Evolutionary conservation across 2,329 filamentous ascomycete species (phyloP), one percentile per base, ranked within the genome.

Genomic region (Penicillium sp.): DNA sequence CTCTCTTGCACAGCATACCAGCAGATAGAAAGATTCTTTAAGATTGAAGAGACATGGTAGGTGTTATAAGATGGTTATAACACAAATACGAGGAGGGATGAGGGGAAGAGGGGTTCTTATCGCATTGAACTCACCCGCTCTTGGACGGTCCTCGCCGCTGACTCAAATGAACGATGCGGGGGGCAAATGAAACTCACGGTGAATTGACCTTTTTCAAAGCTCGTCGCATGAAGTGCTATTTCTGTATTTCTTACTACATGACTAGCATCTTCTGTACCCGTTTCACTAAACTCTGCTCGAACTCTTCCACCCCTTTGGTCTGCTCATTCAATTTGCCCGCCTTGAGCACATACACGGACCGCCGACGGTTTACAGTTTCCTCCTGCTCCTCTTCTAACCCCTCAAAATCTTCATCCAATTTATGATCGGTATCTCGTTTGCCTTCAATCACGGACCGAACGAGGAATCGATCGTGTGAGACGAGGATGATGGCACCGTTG

Each of bases 381-480:
- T 74, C 74, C n/a, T 78, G 77, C 39, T 78, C 77, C 42, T 61
- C 52, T 2, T 78, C 78, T 0, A 74, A 72, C 0, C 73, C 76
- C 15, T 78, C 74, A 15, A 76, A 79, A 2, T 76, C 75, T 1
- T 75, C 76, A 13, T 75, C 72, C 5, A 72, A 46, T 21, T 61
- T 62, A 28, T 67, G 61, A 18, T 70, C 79, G 1, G 65, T 66
- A 18, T 73, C 74, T 13, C 74, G 65, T 43, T 81, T 70, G 0
- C 86, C 86, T 65, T 90, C 86, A 1, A 94, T 78, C 0, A 88
- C 88, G 2, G 84, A 85, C 42, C 86, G 81, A 73, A 94, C 81
- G 63, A 95, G 87, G 79, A 88, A 95, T 29, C 90, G 79, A 68
- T 95, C 90, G 74, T 95, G 90, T 33, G 85, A 90, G 4, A 94